Evolutionary conservation across 129 eudicot genomes (phyloP).

Genomic region (Chrysanthemum lavandulifolium): DNA sequence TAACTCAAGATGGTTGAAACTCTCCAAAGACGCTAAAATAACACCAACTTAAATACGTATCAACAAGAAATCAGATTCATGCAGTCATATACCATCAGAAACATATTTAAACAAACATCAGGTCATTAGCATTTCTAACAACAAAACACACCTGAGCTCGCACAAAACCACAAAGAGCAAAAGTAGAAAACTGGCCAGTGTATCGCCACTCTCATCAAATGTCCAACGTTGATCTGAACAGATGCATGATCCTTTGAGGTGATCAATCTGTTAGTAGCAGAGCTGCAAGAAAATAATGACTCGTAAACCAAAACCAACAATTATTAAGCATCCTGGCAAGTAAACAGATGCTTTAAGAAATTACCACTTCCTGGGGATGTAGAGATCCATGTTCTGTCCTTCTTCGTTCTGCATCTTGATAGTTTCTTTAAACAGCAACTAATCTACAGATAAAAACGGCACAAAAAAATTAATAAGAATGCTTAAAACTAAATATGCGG

Average conservation of each 20-base stretch:
- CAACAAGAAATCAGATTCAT: not conserved
- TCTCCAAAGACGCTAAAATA: too few relatives aligned
- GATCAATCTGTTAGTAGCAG: too few relatives aligned
- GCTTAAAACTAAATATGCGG: too few relatives aligned
- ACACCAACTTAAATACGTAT: too few relatives aligned
- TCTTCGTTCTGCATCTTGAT: conserved; percentile 71
- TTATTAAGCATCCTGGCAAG: too few relatives aligned
- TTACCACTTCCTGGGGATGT: conserved; percentile 81
- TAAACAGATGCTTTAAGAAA: not conserved
- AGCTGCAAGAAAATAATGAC: conserved; percentile 27
- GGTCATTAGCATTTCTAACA: not conserved
- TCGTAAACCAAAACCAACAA: too few relatives aligned
- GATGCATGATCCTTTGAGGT: too few relatives aligned
- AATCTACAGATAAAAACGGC: too few relatives aligned
- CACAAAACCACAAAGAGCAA: conserved; percentile 60
- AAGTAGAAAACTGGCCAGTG: conserved; percentile 53
- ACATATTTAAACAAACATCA: not conserved
- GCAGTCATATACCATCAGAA: not conserved
- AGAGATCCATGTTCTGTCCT: conserved; percentile 68
- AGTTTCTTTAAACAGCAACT: conserved; percentile 13
- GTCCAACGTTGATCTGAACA: conserved; percentile 26
- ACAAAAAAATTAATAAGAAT: too few relatives aligned
- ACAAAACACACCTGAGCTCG: conserved; percentile 49
- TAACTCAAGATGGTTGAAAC: too few relatives aligned
- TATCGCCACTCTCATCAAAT: conserved; percentile 53